Evolutionary conservation across 2,329 filamentous ascomycete species (phyloP), one percentile per base, ranked within the genome.

Genomic region (Clonostachys rhizophaga): DNA sequence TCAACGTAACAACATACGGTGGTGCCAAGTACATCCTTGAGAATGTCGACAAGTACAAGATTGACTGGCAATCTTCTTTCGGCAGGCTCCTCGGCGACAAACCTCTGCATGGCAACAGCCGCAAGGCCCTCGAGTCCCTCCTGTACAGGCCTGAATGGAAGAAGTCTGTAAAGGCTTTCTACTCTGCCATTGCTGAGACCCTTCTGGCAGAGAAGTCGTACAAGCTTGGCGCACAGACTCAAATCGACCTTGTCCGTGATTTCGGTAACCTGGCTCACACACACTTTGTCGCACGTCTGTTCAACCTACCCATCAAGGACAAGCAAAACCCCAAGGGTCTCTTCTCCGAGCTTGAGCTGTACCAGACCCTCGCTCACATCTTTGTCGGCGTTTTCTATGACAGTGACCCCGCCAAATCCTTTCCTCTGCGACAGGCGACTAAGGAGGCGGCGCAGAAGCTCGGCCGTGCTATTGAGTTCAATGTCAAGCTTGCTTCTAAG

Each of bases 201-300:
- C 71, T 94, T 4, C 71, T 95, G 17, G 61, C 68, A 1, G 74
- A 82, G 30, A 87, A 89, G 61, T 80, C 79, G 40, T 87, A 81
- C 63, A 76, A 74, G 48, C 74, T 91, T 2, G 66, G 56, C 30
- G 67, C 62, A 1, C 59, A 55, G 47, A 77, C 72, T 5, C 84
- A 89, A 59, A 77, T 90, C 39, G 89, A 94, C 55, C 73, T 91
- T 5, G 70, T 89, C 10, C 78, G 83, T 20, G 83, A 89, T 47
- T 77, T 89, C 1, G 84, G 80, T 24, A 89, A 89, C 58, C 65
- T 87, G 24, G 77, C 75, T 0, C 84, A 85, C 6, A 79, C 83
- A 5, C 73, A 81, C 54, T 88, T 87, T 39, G 81, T 78, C 1
- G 71, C 84, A 3, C 74, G 76, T 5, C 71, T 74, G 18, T 86